phyloP scores from a whole-genome alignment of 306 rosid genomes.

The Datisca glomerata region DNA sequence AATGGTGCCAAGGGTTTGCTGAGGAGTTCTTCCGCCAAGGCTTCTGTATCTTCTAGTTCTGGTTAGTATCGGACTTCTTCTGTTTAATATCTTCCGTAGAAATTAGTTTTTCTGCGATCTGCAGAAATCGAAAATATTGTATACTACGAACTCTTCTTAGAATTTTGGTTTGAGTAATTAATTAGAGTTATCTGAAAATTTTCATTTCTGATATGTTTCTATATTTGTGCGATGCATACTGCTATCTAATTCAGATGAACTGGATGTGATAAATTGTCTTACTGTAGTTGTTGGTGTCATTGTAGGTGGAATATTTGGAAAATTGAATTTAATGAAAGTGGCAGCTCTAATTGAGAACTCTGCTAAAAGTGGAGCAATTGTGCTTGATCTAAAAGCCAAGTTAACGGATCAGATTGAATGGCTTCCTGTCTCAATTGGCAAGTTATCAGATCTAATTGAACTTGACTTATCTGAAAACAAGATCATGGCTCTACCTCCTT shows the following conservation, averaged over 20 bases:
- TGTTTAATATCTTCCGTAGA: too few species aligned
- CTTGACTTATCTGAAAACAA: conserved; percentile 77
- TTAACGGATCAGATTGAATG: conserved; percentile 73
- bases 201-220: too few species aligned
- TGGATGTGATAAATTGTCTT: not conserved
- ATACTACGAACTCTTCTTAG: too few species aligned
- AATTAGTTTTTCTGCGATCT: too few species aligned
- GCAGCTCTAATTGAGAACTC: conserved; percentile 71
- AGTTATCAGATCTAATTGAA: conserved; percentile 56
- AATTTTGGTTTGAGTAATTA: too few species aligned
- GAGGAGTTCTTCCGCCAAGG: not conserved
- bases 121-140: too few species aligned
- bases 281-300: conserved; percentile 8
- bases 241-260: too few species aligned
- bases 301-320: conserved; percentile 70
- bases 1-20: not conserved
- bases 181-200: too few species aligned
- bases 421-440: conserved; percentile 82
- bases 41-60: not conserved
- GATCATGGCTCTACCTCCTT: conserved; percentile 48
- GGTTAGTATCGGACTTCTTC: too few species aligned
- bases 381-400: conserved; percentile 48
- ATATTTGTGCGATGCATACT: too few species aligned
- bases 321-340: conserved; percentile 62
- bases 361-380: conserved; percentile 58